These are phyloP conservation scores for Vicia villosa DNA, from an alignment of 306 rosid genomes.

Conservation along the genomic window DNA sequence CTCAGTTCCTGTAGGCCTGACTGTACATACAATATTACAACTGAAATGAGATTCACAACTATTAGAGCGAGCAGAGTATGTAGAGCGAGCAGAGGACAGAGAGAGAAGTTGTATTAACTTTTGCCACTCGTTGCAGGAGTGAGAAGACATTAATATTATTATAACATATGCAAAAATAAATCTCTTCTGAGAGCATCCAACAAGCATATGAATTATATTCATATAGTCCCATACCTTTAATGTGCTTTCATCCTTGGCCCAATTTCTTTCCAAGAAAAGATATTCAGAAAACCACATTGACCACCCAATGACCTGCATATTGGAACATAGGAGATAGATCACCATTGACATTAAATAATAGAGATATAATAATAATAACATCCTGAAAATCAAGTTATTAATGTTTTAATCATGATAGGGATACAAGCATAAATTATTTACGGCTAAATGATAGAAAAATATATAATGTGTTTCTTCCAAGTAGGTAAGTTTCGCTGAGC, in stretches of 20 bases:
- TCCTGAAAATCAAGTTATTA: not conserved
- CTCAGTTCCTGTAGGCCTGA: conserved; percentile 70
- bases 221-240: conserved; percentile 65
- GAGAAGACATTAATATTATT: conserved; percentile 11
- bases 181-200: conserved; percentile 21
- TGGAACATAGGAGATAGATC: conserved; percentile 21
- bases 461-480: conserved; percentile 9
- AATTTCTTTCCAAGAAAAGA: conserved; percentile 89
- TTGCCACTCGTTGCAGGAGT: not conserved
- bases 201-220: conserved; percentile 5
- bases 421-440: not conserved
- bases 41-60: conserved; percentile 30
- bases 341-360: conserved; percentile 9
- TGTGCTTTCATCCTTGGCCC: conserved; percentile 95
- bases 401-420: conserved; percentile 6
- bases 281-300: conserved; percentile 99
- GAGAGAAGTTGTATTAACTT: not conserved
- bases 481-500: not conserved
- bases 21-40: conserved; percentile 53
- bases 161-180: conserved; percentile 20
- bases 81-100: not conserved
- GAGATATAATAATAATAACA: not conserved
- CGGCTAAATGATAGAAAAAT: not conserved
- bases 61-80: conserved; percentile 15
- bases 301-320: conserved; percentile 91